Base-by-base conservation (phyloP, 306 rosid genomes). In the Rubus idaeus region DNA sequence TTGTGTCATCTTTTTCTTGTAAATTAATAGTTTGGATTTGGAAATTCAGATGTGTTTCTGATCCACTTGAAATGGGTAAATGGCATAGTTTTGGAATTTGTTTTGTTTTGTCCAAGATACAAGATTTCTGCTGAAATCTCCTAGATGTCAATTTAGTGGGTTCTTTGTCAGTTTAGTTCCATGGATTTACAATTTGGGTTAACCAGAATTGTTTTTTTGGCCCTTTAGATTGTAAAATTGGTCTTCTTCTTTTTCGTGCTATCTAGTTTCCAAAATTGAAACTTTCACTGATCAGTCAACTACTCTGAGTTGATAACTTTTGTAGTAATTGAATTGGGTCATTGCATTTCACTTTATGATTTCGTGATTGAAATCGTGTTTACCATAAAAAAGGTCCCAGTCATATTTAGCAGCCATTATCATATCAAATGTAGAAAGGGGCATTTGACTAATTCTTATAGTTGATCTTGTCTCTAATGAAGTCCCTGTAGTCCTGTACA, bases 1-100 rank as follows among this genome's bases (percentile, higher is more conserved):
- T 40, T 20, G 3, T 11, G 13, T 14, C 14, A 26, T 49, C 5
- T 4, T 4, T 35, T 65, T 26, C 6, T 39, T 58, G 6, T 53
- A 10, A 45, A 8, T 41, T 30, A 30, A 4, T 67, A 2, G n/a
- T 55, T 61, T 39, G 49, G 70, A 37, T 67, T n/a, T 73, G 66
- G 14, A 6, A 8, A 21, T 4, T 23, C 21, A 55, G 66, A 53
- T 26, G 63, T 76, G 78, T 76, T 74, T 81, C 73, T 37, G 65
- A 58, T 76, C 44, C 72, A 47, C 73, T 77, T 72, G 57, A 76
- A 74, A 68, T 78, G 79, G 73, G 62, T 56, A 30, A 73, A 45
- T 70, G 40, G 75, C 61, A 14, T 51, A 40, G 55, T 75, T 8
- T 77, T 74, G 82, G 60, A 68, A 55, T 17, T 58, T 39, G 35